Base-by-base conservation (phyloP, 2,329 filamentous ascomycete genomes). In the Microdochium nivale region DNA sequence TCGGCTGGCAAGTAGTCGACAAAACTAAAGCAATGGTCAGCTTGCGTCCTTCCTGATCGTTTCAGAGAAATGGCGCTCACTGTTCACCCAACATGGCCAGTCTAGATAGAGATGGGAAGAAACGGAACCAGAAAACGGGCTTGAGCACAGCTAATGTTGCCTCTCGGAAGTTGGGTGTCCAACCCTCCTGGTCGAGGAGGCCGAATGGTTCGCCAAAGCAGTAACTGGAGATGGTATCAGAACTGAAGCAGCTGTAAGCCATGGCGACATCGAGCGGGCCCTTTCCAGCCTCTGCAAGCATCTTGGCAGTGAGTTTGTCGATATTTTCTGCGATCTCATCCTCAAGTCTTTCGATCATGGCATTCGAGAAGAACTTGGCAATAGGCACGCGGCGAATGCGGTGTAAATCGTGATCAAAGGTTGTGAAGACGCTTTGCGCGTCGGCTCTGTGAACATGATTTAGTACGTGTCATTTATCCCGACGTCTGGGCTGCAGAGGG, bases 261-360 rank as follows among this genome's bases (percentile, higher is more conserved):
- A 56, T 51, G 16, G 53, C 59, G 3, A 59, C 47, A 35, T 52
- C 48, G 27, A 59, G 19, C n/a, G 40, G 40, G n/a, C 40, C 40
- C 19, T 19, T 16, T 7, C 40, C 40, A 19, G n/a, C 21, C 13
- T 44, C 40, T 11, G n/a, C 21, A 11, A 62, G 64, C 52, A 74
- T 59, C 53, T 67, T 68, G 49, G 57, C 52, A 19, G 53, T 50
- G 16, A 53, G 51, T 5, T 51, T 51, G 37, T 57, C 52, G 3
- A 53, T 50, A n/a, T 55, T 43, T 7, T 55, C 54, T 19, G 56
- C 48, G 7, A 62, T 53, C 48, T 60, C 56, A 14, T 37, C 30
- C 46, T 62, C 58, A 7, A 62, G 52, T 35, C 66, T 60, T 51
- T 61, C 62, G 58, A 62, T 66, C 62, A 69, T 59, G 43, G 54